A percentile compares a stretch with the other conserved stretches of the same genome.
phyloP scores from a whole-genome alignment of 768 basidiomycete genomes.

The Arthromyces matolae region DNA sequence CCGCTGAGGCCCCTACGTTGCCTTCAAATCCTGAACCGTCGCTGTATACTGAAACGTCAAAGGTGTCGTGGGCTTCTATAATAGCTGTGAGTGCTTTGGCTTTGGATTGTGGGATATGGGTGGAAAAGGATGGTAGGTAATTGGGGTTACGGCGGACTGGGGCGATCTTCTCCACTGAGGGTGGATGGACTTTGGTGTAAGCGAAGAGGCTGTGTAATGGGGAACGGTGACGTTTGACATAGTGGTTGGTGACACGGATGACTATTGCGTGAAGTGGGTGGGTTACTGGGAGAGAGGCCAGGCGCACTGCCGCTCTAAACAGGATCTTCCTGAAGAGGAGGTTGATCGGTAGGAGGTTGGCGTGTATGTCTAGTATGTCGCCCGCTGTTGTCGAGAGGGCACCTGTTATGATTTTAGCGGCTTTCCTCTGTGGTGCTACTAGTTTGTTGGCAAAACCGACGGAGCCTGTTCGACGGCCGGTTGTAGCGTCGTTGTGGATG shows the following conservation, averaged over 20 bases:
- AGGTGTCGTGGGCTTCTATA: neutral
- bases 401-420: slow-evolving; percentile 2
- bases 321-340: slow-evolving; percentile 13
- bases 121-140: neutral
- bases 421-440: neutral
- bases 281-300: slow-evolving; percentile 7
- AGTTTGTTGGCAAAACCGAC: slow-evolving; percentile 1
- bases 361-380: slow-evolving; percentile 14
- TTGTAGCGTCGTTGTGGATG: neutral
- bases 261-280: slow-evolving; percentile 10
- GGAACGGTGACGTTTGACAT: neutral
- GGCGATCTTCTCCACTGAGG: neutral
- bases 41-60: neutral
- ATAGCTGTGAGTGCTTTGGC: slow-evolving; percentile 13
- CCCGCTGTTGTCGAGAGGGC: slow-evolving; percentile 16
- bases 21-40: slow-evolving; percentile 9
- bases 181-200: neutral
- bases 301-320: neutral
- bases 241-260: neutral
- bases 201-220: neutral
- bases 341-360: slow-evolving; percentile 13
- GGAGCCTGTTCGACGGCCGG: slow-evolving; percentile 3
- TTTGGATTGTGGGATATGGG: slow-evolving; percentile 26
- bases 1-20: slow-evolving; percentile 1
- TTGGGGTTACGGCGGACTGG: neutral